phyloP scores from a whole-genome alignment of 768 basidiomycete species.

The Collybia nuda region DNA sequence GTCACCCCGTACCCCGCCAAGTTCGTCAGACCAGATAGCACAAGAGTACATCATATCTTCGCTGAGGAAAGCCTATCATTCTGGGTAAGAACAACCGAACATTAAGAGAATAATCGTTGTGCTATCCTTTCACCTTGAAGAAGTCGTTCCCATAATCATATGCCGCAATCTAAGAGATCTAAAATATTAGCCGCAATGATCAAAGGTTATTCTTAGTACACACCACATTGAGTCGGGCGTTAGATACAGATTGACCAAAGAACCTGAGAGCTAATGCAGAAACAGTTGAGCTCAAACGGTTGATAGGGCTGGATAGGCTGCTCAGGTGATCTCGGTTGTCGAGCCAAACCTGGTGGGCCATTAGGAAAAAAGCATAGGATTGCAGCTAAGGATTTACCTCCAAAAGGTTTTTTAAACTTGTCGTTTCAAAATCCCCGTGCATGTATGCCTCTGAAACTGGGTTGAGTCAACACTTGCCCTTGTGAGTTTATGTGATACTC shows the following conservation, averaged over 20 bases:
- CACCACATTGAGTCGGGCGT: conserved; percentile 1
- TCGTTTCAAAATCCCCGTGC: conserved; percentile 3
- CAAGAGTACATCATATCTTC: conserved; percentile 58
- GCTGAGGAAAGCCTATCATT: conserved; percentile 30
- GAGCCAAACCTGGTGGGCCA: neutral
- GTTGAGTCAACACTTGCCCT: neutral
- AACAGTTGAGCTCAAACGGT: conserved; percentile 1
- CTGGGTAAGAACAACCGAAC: too few species aligned
- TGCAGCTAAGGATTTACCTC: neutral
- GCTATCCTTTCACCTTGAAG: neutral
- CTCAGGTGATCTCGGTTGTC: neutral
- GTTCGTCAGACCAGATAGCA: conserved; percentile 45
- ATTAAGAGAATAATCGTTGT: too few species aligned
- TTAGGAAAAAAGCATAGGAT: neutral
- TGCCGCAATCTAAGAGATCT: neutral
- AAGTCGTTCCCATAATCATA: conserved; percentile 3
- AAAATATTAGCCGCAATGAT: neutral
- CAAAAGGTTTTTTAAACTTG: conserved; percentile 1
- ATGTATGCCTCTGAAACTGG: conserved; percentile 3
- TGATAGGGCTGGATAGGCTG: neutral
- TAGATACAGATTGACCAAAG: neutral
- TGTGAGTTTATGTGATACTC: neutral
- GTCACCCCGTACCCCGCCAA: conserved; percentile 32
- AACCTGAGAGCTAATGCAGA: conserved; percentile 1
- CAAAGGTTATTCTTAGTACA: neutral